These are phyloP conservation scores for Cyamopsis tetragonoloba DNA, from an alignment of 306 rosid genomes.

Conservation along the genomic window DNA sequence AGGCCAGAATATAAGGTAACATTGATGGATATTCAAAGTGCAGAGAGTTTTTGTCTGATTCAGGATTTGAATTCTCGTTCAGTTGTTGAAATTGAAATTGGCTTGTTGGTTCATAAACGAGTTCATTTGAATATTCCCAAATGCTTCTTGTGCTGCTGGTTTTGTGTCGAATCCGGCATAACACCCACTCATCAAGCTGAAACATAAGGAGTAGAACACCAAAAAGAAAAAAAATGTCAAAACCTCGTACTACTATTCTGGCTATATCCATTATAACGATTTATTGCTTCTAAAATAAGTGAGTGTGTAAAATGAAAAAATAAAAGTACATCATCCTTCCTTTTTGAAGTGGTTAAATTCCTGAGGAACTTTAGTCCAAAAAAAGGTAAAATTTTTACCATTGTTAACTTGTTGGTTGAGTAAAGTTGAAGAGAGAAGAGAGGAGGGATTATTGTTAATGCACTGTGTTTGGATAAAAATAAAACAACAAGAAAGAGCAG, in stretches of 20 bases:
- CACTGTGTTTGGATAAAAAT: no score
- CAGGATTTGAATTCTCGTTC: constrained; percentile 38
- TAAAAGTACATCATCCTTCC: no score
- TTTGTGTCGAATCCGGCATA: constrained; percentile 57
- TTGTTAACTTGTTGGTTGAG: no score
- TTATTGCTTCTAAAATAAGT: no score
- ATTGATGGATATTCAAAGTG: constrained; percentile 52
- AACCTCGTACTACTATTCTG: not conserved
- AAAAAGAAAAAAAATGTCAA: constrained; percentile 3
- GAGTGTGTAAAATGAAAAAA: no score
- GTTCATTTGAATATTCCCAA: constrained; percentile 40
- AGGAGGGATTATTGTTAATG: no score
- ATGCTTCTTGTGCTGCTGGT: constrained; percentile 32
- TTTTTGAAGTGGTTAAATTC: no score
- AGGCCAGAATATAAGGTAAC: constrained; percentile 58
- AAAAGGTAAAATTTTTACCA: no score
- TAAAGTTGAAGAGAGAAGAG: no score
- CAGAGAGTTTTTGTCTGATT: constrained; percentile 33
- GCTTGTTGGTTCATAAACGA: constrained; percentile 29
- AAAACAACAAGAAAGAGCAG: no score
- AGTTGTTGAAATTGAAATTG: constrained; percentile 26
- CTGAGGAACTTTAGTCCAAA: no score
- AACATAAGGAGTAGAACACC: not conserved
- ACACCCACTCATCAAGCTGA: constrained; percentile 80
- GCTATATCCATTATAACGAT: no score